These are phyloP conservation scores for Penicillium brasilianum DNA, from an alignment of 2,329 filamentous ascomycete species.

Conservation along the genomic window DNA sequence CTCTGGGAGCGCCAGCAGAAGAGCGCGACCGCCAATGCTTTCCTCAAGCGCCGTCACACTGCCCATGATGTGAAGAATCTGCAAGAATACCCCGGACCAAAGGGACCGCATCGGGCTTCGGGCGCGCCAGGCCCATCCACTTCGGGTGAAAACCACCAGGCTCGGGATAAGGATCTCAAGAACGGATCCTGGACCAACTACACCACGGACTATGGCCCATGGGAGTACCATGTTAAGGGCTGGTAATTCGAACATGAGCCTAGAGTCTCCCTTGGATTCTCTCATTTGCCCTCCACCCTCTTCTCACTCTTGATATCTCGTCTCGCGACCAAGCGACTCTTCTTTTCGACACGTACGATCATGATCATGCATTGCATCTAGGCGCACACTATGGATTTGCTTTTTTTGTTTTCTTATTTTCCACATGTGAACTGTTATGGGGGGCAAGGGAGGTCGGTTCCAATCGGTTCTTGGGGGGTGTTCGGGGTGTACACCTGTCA, in stretches of 20 bases:
- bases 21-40: slow-evolving; percentile 84
- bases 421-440: slow-evolving; percentile 1
- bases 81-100: slow-evolving; percentile 74
- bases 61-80: slow-evolving; percentile 90
- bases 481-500: slow-evolving; percentile 23
- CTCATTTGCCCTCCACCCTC: slow-evolving; percentile 2
- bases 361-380: slow-evolving; percentile 47
- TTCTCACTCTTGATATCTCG: slow-evolving; percentile 15
- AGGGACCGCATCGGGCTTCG: slow-evolving; percentile 55
- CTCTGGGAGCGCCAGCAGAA: slow-evolving; percentile 96
- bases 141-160: slow-evolving; percentile 33
- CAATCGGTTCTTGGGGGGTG: slow-evolving; percentile 22
- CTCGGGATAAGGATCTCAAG: slow-evolving; percentile 65
- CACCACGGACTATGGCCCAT: slow-evolving; percentile 75
- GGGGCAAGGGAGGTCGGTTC: slow-evolving; percentile 9
- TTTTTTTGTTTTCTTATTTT: slow-evolving; percentile 26
- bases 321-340: slow-evolving; percentile 18
- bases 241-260: slow-evolving; percentile 62
- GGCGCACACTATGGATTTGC: slow-evolving; percentile 41
- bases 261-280: neutral
- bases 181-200: slow-evolving; percentile 83
- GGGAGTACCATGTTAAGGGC: slow-evolving; percentile 82
- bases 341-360: slow-evolving; percentile 36
- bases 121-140: slow-evolving; percentile 28
- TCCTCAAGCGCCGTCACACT: slow-evolving; percentile 87